Evolutionary conservation across 2,329 filamentous ascomycete genomes (phyloP).

Genomic region (Fusarium xyrophilum): DNA sequence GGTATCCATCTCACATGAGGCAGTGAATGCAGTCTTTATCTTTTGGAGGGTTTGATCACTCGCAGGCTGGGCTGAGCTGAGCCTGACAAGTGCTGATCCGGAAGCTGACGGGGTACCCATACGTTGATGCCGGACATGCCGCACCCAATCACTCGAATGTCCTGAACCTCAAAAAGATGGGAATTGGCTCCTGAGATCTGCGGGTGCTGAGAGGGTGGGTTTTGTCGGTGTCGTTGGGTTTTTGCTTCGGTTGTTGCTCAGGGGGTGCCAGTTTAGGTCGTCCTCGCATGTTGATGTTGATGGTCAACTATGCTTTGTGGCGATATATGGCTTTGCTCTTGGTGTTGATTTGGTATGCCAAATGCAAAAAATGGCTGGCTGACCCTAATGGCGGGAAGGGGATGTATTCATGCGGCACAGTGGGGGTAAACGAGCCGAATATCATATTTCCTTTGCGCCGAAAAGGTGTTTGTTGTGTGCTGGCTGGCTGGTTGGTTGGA

Average conservation of each 20-base stretch:
- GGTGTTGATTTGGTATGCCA: neutral
- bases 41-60: neutral
- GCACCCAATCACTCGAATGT: conserved; percentile 31
- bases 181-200: neutral
- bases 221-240: neutral
- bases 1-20: conserved; percentile 12
- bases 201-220: neutral
- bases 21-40: conserved; percentile 11
- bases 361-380: neutral
- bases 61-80: conserved; percentile 10
- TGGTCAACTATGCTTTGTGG: conserved; percentile 5
- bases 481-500: conserved; percentile 9
- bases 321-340: conserved; percentile 13
- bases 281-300: conserved; percentile 7
- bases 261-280: conserved; percentile 2
- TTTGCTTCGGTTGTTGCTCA: conserved; percentile 15
- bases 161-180: conserved; percentile 4
- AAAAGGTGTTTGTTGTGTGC: neutral
- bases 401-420: conserved; percentile 16
- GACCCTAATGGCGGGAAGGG: conserved; percentile 7
- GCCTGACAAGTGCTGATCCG: conserved; percentile 34
- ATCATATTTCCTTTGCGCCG: conserved; percentile 26
- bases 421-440: conserved; percentile 9
- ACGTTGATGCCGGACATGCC: conserved; percentile 32
- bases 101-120: conserved; percentile 36